A percentile compares a stretch with the other conserved stretches of the same genome.
These are phyloP conservation scores for Aureoboletus auriporus DNA, from an alignment of 768 basidiomycete genomes.

Conservation along the genomic window DNA sequence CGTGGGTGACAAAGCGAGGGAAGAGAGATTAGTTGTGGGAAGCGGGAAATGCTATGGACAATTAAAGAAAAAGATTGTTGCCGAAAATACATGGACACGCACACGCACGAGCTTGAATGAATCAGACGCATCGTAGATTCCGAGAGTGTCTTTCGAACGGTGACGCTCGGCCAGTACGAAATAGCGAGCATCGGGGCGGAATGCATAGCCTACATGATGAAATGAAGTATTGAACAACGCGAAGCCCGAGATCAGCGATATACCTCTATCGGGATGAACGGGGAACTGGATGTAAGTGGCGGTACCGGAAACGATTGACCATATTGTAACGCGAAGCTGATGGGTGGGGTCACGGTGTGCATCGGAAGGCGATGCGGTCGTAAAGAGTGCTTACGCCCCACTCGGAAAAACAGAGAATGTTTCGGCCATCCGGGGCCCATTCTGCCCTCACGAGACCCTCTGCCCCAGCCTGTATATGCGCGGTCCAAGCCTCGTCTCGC, in stretches of 20 bases:
- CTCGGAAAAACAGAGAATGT: slow-evolving; percentile 85
- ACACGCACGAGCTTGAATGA: slow-evolving; percentile 73
- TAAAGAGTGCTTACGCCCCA: slow-evolving; percentile 70
- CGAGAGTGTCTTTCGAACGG: slow-evolving; percentile 83
- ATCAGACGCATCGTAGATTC: slow-evolving; percentile 74
- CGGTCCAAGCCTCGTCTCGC: slow-evolving; percentile 73
- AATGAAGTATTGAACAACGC: too few species aligned
- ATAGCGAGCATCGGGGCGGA: slow-evolving; percentile 77
- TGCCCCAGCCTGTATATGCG: slow-evolving; percentile 72
- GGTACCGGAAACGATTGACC: slow-evolving; percentile 71
- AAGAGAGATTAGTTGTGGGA: slow-evolving; percentile 68
- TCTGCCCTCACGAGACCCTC: slow-evolving; percentile 86
- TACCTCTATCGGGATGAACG: slow-evolving; percentile 77
- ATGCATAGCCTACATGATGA: slow-evolving; percentile 58
- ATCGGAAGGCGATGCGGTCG: background rate
- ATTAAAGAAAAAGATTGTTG: too few species aligned
- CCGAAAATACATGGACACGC: slow-evolving; percentile 3
- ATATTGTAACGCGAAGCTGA: slow-evolving; percentile 82
- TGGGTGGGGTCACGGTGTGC: background rate
- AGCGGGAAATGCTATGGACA: slow-evolving; percentile 71
- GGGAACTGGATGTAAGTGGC: slow-evolving; percentile 88
- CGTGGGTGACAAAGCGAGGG: slow-evolving; percentile 70
- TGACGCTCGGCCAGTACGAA: slow-evolving; percentile 86
- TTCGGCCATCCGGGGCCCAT: slow-evolving; percentile 86
- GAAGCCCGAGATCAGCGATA: background rate